Base-by-base conservation (phyloP, 2,329 filamentous ascomycete genomes). In the Diaporthe australafricana region DNA sequence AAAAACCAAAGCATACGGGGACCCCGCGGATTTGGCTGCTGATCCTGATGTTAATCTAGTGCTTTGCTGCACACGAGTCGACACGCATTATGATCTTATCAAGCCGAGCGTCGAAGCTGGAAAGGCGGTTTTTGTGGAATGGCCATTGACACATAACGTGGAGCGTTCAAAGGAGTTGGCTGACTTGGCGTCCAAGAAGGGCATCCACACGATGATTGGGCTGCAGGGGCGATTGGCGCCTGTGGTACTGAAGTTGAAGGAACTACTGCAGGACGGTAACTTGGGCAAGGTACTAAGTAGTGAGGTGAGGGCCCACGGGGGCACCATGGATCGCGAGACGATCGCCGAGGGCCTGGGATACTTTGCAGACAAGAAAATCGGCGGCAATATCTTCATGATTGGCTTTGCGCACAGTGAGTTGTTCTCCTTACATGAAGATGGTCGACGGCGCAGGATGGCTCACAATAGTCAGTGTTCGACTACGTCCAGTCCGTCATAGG, bases 81-180 rank as follows among this genome's bases (percentile, higher is more conserved):
- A 90, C 71, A 82, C 83, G 1, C 89, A 91, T 73, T 81, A 84
- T 55, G 70, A 79, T 2, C 84, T 83, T 1, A 80, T 84, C 0
- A 79, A 82, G 14, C 86, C 88, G 0, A 86, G 84, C 20, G 74
- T 90, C 1, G 79, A 80, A 17, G 85, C 87, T 0, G 89, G 88
- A 0, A 90, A 90, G 77, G 76, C 80, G 0, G 82, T 88, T 0
- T 91, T 82, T 70, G 83, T 89, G 0, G 89, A 91, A 79, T 91
- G 89, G 87, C 89, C 88, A 7, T 80, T 91, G 0, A 87, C 86
- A 0, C 79, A 85, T 17, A 83, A 86, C 68, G 77, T 79, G 0
- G 70, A 76, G 2, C 79, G 83, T 1, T 86, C 84, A 0, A 75
- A 77, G 20, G 84, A 86, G 53, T 78, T 91, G 70, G 80, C 79